Evolutionary conservation across 116 monocot species (phyloP), one percentile per base, ranked within the genome.

Genomic region (Posidonia oceanica): DNA sequence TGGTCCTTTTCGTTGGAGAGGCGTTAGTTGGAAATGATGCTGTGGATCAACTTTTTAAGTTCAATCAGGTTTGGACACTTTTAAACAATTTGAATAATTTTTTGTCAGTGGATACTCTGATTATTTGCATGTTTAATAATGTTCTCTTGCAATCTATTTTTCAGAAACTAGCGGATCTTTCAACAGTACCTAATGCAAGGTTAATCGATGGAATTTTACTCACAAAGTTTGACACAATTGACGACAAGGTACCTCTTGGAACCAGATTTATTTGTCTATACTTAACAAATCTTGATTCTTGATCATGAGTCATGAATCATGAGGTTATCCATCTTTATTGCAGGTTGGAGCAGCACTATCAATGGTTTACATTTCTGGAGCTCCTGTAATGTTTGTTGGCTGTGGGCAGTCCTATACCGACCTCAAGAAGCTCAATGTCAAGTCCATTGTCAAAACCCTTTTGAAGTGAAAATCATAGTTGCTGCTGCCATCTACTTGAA

Each of bases 381-480:
- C 97, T 14, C 97, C 97, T 0, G 87, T 97, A 39, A 97, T 97
- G 97, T 97, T 97, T 70, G 93, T 97, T 53, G 97, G 97, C n/a
- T 92, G 97, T 59, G 97, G 97, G 11, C 97, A 97, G 78, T 92
- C 97, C 39, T 97, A 97, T 68, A 87, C 97, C 3, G 97, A 97
- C 77, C 87, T 97, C 44, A 97, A 97, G 82, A 97, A 97, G 83
- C 97, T 97, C 14, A 97, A 97, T 59, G 93, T 97, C 52, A 92
- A 92, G 77, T 87, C 89, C 67, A 90, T 97, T 40, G 92, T 97
- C 23, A 97, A 92, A 76, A 92, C 92, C 55, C 89, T 97, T 39
- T 68, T 97, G 64, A 92, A 97, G 82, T 97, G 80, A 94, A 67
- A 41, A 48, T 21, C 36, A 3, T 29, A 21, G 68, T 52, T 77